Conservation (phyloP, 805 yeast genomes). For the Candida taoyuanica region DNA sequence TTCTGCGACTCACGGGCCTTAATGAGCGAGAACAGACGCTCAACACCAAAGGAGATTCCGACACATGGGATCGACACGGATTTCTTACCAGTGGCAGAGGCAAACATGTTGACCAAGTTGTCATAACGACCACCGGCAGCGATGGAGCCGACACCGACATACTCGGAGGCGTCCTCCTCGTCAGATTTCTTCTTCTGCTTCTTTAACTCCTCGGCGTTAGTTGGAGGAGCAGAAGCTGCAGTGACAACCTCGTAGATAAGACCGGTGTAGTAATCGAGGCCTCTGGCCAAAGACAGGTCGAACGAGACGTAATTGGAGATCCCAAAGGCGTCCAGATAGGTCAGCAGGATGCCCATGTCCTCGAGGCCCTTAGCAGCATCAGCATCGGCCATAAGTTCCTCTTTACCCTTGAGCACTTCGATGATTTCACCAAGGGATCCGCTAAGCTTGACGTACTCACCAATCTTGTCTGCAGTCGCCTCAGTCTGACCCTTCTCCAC, state of each 20-base stretch:
- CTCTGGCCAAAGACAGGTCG: slow-evolving; percentile 94
- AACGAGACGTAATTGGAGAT: slow-evolving; percentile 66
- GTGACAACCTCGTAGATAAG: slow-evolving; percentile 96
- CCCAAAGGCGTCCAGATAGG: slow-evolving; percentile 80
- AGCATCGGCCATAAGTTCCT: slow-evolving; percentile 54
- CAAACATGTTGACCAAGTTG: slow-evolving; percentile 93
- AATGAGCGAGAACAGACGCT: slow-evolving; percentile 85
- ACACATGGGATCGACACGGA: slow-evolving; percentile 87
- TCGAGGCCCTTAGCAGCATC: slow-evolving; percentile 75
- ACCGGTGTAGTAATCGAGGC: slow-evolving; percentile 96
- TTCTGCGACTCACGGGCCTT: slow-evolving; percentile 66
- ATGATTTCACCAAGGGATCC: slow-evolving; percentile 71
- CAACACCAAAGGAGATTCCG: slow-evolving; percentile 96
- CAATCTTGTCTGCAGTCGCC: slow-evolving; percentile 90
- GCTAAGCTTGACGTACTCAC: slow-evolving; percentile 80
- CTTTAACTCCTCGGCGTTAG: slow-evolving; percentile 65
- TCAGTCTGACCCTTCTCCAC: slow-evolving; percentile 87
- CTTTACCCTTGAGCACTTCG: slow-evolving; percentile 50
- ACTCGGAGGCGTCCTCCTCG: slow-evolving; percentile 91
- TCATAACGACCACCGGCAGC: slow-evolving; percentile 99
- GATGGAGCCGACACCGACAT: slow-evolving; percentile 97
- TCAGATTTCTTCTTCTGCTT: slow-evolving; percentile 36
- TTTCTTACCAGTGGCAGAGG: slow-evolving; percentile 75
- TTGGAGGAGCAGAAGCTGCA: slow-evolving; percentile 92
- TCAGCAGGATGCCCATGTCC: slow-evolving; percentile 73